Percentiles rank a stretch among this genome's conserved stretches.
Conservation (phyloP, 2,329 filamentous ascomycete species). For the Penicillium concentricum region DNA sequence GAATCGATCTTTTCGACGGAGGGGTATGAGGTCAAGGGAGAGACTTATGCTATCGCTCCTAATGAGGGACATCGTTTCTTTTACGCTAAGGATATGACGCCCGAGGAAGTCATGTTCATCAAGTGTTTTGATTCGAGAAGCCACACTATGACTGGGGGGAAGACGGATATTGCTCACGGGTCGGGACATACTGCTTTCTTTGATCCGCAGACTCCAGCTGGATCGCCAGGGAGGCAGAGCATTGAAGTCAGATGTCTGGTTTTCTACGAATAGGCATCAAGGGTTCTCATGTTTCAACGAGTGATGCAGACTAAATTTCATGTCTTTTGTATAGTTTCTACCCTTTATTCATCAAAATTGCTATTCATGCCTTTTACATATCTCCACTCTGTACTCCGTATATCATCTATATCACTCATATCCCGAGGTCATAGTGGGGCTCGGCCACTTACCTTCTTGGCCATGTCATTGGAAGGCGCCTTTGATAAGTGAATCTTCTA, state of each 20-base stretch:
- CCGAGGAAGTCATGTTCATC: conserved; percentile 54
- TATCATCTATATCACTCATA: no score
- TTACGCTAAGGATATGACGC: conserved; percentile 67
- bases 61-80: conserved; percentile 61
- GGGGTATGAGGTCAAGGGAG: conserved; percentile 63
- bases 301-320: not conserved
- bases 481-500: not conserved
- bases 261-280: conserved; percentile 53
- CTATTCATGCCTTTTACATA: not conserved
- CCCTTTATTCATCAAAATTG: not conserved
- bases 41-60: conserved; percentile 61
- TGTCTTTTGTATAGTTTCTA: not conserved
- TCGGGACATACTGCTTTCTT: conserved; percentile 57
- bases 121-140: conserved; percentile 57
- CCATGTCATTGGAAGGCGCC: not conserved
- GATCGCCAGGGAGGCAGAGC: conserved; percentile 55
- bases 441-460: not conserved
- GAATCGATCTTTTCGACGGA: conserved; percentile 49
- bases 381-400: no score
- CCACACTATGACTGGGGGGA: conserved; percentile 36
- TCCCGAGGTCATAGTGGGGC: no score
- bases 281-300: not conserved
- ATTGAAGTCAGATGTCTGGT: conserved; percentile 65
- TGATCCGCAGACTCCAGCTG: conserved; percentile 54
- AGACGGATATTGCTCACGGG: conserved; percentile 46